Percentiles rank a stretch among this genome's conserved stretches.
phyloP scores from a whole-genome alignment of 106 monocot genomes.

The Allium sativum region DNA sequence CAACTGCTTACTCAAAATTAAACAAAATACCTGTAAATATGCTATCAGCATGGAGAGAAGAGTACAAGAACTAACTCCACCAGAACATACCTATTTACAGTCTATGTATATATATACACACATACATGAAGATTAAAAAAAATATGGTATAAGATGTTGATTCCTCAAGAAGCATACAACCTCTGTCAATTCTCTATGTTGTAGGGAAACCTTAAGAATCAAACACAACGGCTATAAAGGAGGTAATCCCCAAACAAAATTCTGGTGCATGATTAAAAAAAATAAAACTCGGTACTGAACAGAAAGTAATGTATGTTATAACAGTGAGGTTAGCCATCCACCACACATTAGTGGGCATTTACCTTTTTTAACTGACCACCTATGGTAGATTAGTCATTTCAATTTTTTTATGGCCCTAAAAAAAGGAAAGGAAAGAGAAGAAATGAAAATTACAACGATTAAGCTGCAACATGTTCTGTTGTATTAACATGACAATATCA shows the following conservation, averaged over 20 bases:
- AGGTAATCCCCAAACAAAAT: constrained; percentile 63
- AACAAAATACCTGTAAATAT: constrained; percentile 45
- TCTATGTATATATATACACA: background rate
- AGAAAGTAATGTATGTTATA: too few species aligned
- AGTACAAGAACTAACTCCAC: constrained; percentile 90
- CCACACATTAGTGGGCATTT: too few species aligned
- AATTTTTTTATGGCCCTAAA: too few species aligned
- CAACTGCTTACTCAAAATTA: background rate
- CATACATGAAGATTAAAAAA: background rate
- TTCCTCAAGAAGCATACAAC: constrained; percentile 8
- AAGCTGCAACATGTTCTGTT: too few species aligned
- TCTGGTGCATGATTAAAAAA: constrained; percentile 23
- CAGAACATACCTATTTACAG: constrained; percentile 60
- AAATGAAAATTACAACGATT: too few species aligned
- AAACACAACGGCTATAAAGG: constrained; percentile 69
- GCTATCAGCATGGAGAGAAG: constrained; percentile 90
- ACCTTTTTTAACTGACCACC: too few species aligned
- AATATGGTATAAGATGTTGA: too few species aligned
- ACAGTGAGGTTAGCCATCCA: too few species aligned
- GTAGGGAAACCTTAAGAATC: constrained; percentile 86
- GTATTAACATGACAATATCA: too few species aligned
- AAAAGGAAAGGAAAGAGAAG: too few species aligned
- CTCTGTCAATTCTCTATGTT: constrained; percentile 98
- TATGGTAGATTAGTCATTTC: too few species aligned
- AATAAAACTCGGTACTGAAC: too few species aligned